Evolutionary conservation across 495 filamentous ascomycete species (phyloP).

Genomic region (Neurospora sp.): DNA sequence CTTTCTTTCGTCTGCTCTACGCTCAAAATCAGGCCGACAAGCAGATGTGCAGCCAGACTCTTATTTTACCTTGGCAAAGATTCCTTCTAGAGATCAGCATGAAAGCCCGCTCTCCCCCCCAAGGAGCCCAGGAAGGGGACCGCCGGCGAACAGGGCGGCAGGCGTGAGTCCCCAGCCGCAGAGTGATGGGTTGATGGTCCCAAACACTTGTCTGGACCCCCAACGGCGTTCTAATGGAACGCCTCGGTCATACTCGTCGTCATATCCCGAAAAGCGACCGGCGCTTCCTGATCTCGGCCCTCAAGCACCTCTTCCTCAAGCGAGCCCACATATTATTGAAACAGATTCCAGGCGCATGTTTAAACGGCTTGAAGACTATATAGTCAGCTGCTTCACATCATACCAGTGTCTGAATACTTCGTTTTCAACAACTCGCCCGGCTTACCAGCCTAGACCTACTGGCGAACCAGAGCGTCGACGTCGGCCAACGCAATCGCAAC

Average conservation of each 20-base stretch:
- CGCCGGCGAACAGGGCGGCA: neutral
- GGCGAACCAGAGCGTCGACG: slow-evolving; percentile 11
- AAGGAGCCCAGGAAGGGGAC: neutral
- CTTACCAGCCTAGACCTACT: slow-evolving; percentile 1
- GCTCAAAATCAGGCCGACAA: neutral
- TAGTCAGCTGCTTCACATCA: slow-evolving; percentile 55
- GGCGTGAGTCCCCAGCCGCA: neutral
- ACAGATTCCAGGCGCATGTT: slow-evolving; percentile 45
- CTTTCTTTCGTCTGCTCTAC: slow-evolving; percentile 12
- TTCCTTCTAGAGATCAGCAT: neutral
- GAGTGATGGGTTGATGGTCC: neutral
- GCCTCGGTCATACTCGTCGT: slow-evolving; percentile 29
- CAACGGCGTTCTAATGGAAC: slow-evolving; percentile 14
- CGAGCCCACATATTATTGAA: slow-evolving; percentile 11
- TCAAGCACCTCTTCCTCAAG: slow-evolving; percentile 1
- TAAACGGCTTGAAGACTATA: slow-evolving; percentile 63
- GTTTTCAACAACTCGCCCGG: slow-evolving; percentile 44
- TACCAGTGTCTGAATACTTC: slow-evolving; percentile 64
- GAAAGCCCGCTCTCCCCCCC: neutral
- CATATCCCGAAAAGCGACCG: slow-evolving; percentile 27
- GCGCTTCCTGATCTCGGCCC: slow-evolving; percentile 1
- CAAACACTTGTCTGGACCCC: slow-evolving; percentile 19
- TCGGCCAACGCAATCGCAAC: neutral
- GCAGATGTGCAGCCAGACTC: neutral
- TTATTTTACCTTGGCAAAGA: neutral